phyloP scores from a whole-genome alignment of 1,139 yeast genomes.

The Zhuliangozyma parablackwelliae region DNA sequence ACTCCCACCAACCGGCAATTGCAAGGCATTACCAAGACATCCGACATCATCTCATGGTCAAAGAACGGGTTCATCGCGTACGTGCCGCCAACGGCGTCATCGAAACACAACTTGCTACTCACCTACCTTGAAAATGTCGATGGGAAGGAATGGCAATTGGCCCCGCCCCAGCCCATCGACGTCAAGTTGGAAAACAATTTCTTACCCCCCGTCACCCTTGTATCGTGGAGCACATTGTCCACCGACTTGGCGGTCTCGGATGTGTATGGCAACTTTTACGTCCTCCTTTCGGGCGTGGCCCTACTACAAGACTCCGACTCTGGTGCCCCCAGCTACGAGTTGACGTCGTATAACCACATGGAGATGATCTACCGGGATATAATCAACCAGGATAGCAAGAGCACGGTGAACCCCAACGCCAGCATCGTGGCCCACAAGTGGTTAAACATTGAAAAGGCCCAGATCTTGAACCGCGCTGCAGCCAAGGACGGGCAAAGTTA shows the following conservation, averaged over 20 bases:
- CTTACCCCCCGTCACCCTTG: slow-evolving; percentile 25
- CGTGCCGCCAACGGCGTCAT: slow-evolving; percentile 21
- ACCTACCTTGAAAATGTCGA: slow-evolving; percentile 62
- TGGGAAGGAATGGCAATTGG: slow-evolving; percentile 64
- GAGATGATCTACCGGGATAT: slow-evolving; percentile 43
- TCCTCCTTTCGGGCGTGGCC: slow-evolving; percentile 44
- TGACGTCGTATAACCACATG: slow-evolving; percentile 44
- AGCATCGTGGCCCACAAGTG: slow-evolving; percentile 56
- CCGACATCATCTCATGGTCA: slow-evolving; percentile 58
- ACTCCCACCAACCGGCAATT: slow-evolving; percentile 4
- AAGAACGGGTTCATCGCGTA: slow-evolving; percentile 71
- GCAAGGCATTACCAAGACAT: slow-evolving; percentile 4
- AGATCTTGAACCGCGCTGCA: slow-evolving; percentile 53
- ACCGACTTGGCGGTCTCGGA: slow-evolving; percentile 54
- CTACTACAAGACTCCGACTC: slow-evolving; percentile 16
- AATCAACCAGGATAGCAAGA: slow-evolving; percentile 15
- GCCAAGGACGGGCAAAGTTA: slow-evolving; percentile 24
- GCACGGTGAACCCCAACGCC: slow-evolving; percentile 13
- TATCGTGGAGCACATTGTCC: slow-evolving; percentile 48
- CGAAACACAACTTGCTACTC: slow-evolving; percentile 38
- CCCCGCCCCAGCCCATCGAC: slow-evolving; percentile 44
- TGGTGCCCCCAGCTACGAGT: slow-evolving; percentile 34
- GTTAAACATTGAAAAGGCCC: slow-evolving; percentile 66
- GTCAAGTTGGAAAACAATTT: slow-evolving; percentile 33
- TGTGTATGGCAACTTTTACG: slow-evolving; percentile 45